Conservation (phyloP, 345 rosid species). For the Angophora floribunda region DNA sequence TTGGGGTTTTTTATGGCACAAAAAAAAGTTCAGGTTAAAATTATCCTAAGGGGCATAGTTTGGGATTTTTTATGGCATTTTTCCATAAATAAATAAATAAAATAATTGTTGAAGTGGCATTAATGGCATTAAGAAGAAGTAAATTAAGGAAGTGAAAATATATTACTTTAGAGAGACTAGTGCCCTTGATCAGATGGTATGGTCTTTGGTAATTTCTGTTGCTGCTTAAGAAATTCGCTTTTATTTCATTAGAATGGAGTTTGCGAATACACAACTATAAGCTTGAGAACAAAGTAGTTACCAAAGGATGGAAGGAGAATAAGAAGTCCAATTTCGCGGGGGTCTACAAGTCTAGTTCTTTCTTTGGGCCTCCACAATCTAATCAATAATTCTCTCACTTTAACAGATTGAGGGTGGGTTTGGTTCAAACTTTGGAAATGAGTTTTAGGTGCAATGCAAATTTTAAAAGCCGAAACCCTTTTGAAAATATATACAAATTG, state of each 20-base stretch:
- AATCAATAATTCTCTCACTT: background rate
- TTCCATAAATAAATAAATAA: too few relatives aligned
- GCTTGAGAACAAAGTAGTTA: background rate
- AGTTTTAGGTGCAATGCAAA: too few relatives aligned
- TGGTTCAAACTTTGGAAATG: too few relatives aligned
- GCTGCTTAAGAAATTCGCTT: background rate
- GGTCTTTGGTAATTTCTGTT: too few relatives aligned
- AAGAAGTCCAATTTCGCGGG: background rate
- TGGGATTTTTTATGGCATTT: too few relatives aligned
- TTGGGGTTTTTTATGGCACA: too few relatives aligned
- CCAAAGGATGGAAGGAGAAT: background rate
- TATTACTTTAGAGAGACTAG: too few relatives aligned
- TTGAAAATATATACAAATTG: too few relatives aligned
- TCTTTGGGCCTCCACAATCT: background rate
- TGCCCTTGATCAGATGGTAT: too few relatives aligned
- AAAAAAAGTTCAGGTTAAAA: too few relatives aligned
- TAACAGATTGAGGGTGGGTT: background rate
- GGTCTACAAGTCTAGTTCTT: background rate
- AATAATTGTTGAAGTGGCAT: background rate
- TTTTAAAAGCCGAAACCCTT: too few relatives aligned
- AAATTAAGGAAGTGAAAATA: background rate
- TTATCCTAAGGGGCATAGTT: too few relatives aligned
- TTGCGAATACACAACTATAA: background rate
- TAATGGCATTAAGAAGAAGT: background rate
- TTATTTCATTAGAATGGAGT: background rate